Evolutionary conservation across 106 monocot genomes (phyloP).

Genomic region (Posidonia australis): DNA sequence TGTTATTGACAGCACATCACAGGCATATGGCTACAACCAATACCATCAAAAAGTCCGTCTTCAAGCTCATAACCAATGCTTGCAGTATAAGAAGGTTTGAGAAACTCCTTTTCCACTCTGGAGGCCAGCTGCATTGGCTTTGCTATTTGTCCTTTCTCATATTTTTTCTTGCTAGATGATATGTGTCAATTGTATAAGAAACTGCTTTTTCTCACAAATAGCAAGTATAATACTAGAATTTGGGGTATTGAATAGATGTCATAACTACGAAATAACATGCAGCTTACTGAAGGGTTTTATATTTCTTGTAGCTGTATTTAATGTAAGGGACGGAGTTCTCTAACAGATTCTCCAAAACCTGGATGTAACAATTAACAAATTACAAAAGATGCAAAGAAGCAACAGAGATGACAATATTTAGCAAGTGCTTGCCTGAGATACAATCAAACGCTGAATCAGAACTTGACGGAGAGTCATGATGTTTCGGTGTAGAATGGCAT

Average conservation of each 20-base stretch:
- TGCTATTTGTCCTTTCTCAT: constrained; percentile 38
- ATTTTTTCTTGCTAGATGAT: constrained; percentile 57
- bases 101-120: constrained; percentile 87
- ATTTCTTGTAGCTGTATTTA: constrained; percentile 87
- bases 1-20: not conserved
- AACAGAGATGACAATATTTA: not conserved
- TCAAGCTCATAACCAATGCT: constrained; percentile 74
- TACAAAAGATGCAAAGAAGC: not conserved
- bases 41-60: constrained; percentile 94
- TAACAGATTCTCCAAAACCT: constrained; percentile 81
- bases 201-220: not conserved
- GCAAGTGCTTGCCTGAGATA: constrained; percentile 51
- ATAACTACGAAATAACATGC: not conserved
- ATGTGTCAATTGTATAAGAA: not conserved
- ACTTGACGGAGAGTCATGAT: constrained; percentile 63
- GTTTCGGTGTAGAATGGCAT: constrained; percentile 57
- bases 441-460: constrained; percentile 70
- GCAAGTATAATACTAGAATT: not conserved
- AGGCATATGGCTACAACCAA: not conserved
- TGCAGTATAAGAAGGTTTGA: constrained; percentile 79
- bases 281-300: constrained; percentile 70
- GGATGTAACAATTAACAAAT: constrained; percentile 4
- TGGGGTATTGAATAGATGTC: no score
- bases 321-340: constrained; percentile 86
- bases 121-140: constrained; percentile 38